These are phyloP conservation scores for Ascomycota sp. DNA, from an alignment of 2,329 filamentous ascomycete species.

Conservation along the genomic window DNA sequence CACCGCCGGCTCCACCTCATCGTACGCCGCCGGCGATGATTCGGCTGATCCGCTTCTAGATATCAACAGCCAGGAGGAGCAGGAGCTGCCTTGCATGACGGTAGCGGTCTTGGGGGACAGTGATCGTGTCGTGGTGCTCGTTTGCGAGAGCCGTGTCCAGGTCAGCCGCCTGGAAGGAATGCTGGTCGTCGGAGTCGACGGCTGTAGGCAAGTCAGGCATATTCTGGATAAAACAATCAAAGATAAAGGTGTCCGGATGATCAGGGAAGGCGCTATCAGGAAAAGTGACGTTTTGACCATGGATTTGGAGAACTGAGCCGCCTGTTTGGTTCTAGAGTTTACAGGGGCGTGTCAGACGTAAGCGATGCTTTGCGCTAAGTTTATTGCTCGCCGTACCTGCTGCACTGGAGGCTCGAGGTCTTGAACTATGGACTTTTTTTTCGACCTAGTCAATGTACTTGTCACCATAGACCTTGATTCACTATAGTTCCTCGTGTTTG, in stretches of 20 bases:
- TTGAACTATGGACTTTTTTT: too few species aligned
- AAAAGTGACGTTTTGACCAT: constrained; percentile 27
- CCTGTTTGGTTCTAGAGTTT: neutral
- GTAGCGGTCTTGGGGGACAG: constrained; percentile 58
- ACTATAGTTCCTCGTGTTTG: constrained; percentile 31
- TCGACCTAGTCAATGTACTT: too few species aligned
- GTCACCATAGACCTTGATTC: too few species aligned
- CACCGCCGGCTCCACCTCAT: constrained; percentile 62
- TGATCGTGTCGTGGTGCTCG: constrained; percentile 57
- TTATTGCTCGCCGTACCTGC: too few species aligned
- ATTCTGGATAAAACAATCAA: constrained; percentile 67
- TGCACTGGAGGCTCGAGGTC: too few species aligned
- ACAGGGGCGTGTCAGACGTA: too few species aligned
- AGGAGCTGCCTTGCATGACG: constrained; percentile 75
- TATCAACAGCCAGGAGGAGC: constrained; percentile 60
- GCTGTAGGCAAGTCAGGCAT: constrained; percentile 66
- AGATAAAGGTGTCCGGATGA: constrained; percentile 44
- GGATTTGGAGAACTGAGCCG: constrained; percentile 21
- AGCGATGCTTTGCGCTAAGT: too few species aligned
- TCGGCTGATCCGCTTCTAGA: constrained; percentile 59
- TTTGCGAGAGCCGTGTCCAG: constrained; percentile 81
- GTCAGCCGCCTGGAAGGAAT: constrained; percentile 69
- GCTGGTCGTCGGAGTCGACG: constrained; percentile 80
- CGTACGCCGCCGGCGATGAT: constrained; percentile 44
- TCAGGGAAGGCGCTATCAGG: constrained; percentile 32